Evolutionary conservation across 345 rosid genomes (phyloP).

Genomic region (Geranium brycei): DNA sequence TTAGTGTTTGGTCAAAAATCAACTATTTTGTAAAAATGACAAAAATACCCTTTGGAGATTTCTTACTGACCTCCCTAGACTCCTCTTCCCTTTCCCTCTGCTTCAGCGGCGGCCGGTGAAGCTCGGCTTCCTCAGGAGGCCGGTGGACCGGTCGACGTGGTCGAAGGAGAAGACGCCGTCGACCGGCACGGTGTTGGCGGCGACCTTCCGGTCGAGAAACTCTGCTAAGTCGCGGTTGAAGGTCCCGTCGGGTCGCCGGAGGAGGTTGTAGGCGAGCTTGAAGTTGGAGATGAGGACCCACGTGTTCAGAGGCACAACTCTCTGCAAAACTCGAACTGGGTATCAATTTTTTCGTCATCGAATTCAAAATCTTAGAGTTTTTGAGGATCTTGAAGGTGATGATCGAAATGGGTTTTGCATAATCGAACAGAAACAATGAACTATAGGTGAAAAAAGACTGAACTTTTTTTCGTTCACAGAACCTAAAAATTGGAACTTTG

Average conservation of each 20-base stretch:
- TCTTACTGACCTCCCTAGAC: too few relatives aligned
- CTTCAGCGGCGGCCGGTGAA: constrained; percentile 12
- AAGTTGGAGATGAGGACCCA: constrained; percentile 9
- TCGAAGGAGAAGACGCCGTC: constrained; percentile 17
- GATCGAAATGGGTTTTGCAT: background rate
- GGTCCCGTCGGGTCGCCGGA: constrained; percentile 13
- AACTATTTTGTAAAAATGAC: too few relatives aligned
- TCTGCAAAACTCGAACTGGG: constrained; percentile 5
- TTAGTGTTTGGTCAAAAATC: too few relatives aligned
- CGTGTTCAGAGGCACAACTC: constrained; percentile 19
- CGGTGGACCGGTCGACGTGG: constrained; percentile 9
- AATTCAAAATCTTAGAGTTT: too few relatives aligned
- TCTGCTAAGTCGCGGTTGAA: constrained; percentile 15
- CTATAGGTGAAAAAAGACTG: background rate
- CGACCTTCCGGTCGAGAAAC: constrained; percentile 14
- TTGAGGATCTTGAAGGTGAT: too few relatives aligned
- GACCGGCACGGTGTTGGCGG: constrained; percentile 13
- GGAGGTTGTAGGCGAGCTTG: constrained; percentile 6
- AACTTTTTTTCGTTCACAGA: too few relatives aligned
- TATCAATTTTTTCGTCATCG: too few relatives aligned
- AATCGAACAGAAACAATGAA: background rate
- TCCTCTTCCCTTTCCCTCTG: too few relatives aligned
- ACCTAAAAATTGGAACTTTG: background rate
- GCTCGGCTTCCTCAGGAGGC: constrained; percentile 13
- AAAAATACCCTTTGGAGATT: too few relatives aligned